Percentiles rank a stretch among this genome's conserved stretches.
Conservation (phyloP, 176 grass and related monocot species). For the Dactylis glomerata region DNA sequence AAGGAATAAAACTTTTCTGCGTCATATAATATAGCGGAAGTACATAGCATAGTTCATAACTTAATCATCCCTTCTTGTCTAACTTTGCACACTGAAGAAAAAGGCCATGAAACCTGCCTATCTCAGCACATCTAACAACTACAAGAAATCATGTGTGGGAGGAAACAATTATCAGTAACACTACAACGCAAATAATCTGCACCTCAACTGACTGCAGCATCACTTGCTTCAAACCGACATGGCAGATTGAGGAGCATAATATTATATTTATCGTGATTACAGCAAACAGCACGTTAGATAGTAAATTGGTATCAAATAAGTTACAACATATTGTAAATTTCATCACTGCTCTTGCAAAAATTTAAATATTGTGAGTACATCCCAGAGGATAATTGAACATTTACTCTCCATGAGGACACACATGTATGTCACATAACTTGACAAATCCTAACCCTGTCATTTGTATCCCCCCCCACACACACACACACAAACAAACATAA, state of each 20-base stretch:
- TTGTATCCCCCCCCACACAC: background rate
- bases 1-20: background rate
- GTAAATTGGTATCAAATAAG: background rate
- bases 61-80: background rate
- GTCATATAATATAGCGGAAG: background rate
- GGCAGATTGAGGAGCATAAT: background rate
- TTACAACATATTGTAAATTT: background rate
- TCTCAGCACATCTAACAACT: constrained; percentile 5
- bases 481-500: background rate
- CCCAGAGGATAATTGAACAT: background rate
- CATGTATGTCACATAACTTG: background rate
- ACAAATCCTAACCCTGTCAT: background rate
- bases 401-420: background rate
- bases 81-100: background rate
- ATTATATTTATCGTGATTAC: background rate
- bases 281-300: background rate
- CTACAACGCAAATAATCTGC: background rate
- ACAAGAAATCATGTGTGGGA: background rate
- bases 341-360: background rate
- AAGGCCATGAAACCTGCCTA: background rate
- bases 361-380: background rate
- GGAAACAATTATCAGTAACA: background rate
- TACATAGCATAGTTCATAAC: background rate
- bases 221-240: constrained; percentile 7
- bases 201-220: background rate